A percentile compares a stretch with the other conserved stretches of the same genome.
phyloP scores from a whole-genome alignment of 1,284 basidiomycete genomes.

The Puccinia hordei region DNA sequence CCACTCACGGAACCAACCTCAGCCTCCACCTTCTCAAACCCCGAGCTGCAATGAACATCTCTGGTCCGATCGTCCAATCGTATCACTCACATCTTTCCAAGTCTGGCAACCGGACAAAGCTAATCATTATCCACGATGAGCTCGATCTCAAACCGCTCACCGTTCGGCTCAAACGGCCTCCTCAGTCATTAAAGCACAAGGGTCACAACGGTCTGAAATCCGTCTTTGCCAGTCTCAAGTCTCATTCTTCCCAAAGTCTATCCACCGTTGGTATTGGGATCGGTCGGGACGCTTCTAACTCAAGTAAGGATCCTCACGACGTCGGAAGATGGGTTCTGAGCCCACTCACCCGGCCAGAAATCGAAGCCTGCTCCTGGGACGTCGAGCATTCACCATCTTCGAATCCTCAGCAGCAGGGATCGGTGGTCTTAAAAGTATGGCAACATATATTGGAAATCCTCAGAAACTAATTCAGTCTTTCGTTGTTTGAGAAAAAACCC shows the following conservation, averaged over 20 bases:
- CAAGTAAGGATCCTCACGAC: constrained; percentile 1
- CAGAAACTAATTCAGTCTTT: neutral
- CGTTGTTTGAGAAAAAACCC: no score
- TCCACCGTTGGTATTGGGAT: constrained; percentile 30
- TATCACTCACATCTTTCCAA: constrained; percentile 27
- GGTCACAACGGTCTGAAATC: constrained; percentile 43
- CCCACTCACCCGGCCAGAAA: constrained; percentile 32
- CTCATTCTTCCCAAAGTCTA: neutral
- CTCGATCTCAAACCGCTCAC: constrained; percentile 31
- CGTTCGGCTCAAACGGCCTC: constrained; percentile 13
- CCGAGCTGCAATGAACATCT: constrained; percentile 29
- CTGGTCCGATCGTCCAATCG: constrained; percentile 24
- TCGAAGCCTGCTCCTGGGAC: constrained; percentile 37
- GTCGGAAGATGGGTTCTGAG: constrained; percentile 40
- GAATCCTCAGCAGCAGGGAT: neutral
- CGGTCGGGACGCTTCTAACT: constrained; percentile 25
- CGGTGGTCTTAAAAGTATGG: constrained; percentile 27
- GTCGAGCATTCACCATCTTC: neutral
- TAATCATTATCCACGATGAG: constrained; percentile 41
- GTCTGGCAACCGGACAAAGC: neutral
- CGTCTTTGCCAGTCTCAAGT: constrained; percentile 22
- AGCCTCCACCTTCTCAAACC: constrained; percentile 40
- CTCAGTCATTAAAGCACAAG: constrained; percentile 27
- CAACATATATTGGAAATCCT: neutral
- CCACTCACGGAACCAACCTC: neutral